Evolutionary conservation across 495 filamentous ascomycete genomes (phyloP), one percentile per base, ranked within the genome.

Genomic region (Cercophora samala): DNA sequence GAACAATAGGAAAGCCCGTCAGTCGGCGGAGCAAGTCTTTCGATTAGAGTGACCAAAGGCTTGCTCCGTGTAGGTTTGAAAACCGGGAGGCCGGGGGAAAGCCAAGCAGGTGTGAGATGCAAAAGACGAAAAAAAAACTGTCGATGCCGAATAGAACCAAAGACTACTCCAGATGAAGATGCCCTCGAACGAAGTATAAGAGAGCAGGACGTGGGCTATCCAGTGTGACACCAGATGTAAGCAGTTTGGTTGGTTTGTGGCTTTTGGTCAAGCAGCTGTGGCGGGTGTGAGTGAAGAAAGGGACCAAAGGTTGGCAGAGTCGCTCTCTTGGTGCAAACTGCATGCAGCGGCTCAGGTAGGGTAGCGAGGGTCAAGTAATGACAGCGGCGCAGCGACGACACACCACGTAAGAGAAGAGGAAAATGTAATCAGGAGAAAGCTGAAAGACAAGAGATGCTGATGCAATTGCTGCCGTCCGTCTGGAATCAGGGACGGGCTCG

Each of bases 31-130:
- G 23, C 22, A 25, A 60, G 24, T 25, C 17, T 22, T 22, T 26
- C 58, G 58, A 60, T 60, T 22, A 60, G 23, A 60, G 24, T 15
- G 58, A 60, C 58, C 58, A 60, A 25, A 60, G n/a, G 58, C 58
- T 60, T 25, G 26, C 15, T 37, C 29, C 37, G 37, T 46, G 37
- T 46, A 46, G 8, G 11, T 46, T 5, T 46, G 13, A 62, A 62
- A 62, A 37, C 60, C 60, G 60, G 19, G 60, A 46, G 60, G 60
- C 60, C 58, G 58, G 58, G 23, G 58, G 0, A 21, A 21, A 24
- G 19, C 22, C 54, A 24, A 56, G 22, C n/a, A n/a, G 54, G 6
- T 18, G 22, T 9, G 19, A n/a, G n/a, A 21, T 24, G 22, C 22
- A 21, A 21, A 56, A 56, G 54, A 24, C 54, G 54, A 21, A 56